Base-by-base conservation (phyloP, 2,329 filamentous ascomycete species). In the Colletotrichum graminicola region DNA sequence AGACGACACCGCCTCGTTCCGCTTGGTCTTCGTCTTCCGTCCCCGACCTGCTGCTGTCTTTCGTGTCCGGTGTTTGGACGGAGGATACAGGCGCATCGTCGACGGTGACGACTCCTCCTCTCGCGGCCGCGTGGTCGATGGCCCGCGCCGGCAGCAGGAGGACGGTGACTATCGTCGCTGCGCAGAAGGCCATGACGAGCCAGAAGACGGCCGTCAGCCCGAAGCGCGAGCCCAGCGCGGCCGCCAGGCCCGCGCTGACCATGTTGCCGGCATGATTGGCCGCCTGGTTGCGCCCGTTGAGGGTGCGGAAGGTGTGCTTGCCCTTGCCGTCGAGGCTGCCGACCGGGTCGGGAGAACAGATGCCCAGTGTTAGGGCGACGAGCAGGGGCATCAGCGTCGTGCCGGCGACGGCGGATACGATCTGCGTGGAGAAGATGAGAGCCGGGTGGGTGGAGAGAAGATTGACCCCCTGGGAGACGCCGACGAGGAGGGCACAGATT, bases 101-200 rank as follows among this genome's bases (percentile, higher is more conserved):
- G 14, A 16, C n/a, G 10, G 41, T 8, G 10, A 34, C 23, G 10
- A 5, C 49, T 0, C 43, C 45, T n/a, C 63, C 67, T 4, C 67
- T 62, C 1, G 67, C 67, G 4, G 57, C 67, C 5, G 29, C 51
- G 3, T 71, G 67, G 5, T 71, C 56, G 41, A 71, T 66, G 1
- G 67, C 63, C 1, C 63, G 41, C 6, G 55, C 67, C 21, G 67
- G 67, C 14, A 71, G 29, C 5, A 71, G 34, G 10, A 71, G 26
- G 1, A 71, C 64, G n/a, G 26, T 29, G 2, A 21, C 57, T 1
- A 67, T 67, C 0, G 64, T 67, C 3, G 57, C 64, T 0, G 56
- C 57, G 34, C 64, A 67, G 18, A 71, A 71, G 8, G 67, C 67
- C 63, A 67, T 71, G 51, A 71, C 67, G 1, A 67, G 57, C 4